Conservation (phyloP, 345 rosid genomes). For the Erysimum cheiranthoides region DNA sequence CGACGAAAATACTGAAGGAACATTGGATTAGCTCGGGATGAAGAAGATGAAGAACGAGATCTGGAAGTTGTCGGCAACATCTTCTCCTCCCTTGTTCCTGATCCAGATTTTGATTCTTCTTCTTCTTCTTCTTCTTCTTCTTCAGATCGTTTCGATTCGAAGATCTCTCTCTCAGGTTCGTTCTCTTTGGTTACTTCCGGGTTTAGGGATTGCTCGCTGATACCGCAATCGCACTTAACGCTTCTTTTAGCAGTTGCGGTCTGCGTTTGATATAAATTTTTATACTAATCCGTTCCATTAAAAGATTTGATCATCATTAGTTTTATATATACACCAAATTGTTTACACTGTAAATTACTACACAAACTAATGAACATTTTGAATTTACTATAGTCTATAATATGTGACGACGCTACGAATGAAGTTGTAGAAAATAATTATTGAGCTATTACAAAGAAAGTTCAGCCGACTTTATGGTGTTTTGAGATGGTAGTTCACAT, state of each 20-base stretch:
- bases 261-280: slow-evolving; percentile 11
- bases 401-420: too few species aligned
- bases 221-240: slow-evolving; percentile 12
- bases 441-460: too few species aligned
- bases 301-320: too few species aligned
- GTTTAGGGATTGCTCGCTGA: slow-evolving; percentile 34
- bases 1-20: slow-evolving; percentile 93
- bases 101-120: slow-evolving; percentile 29
- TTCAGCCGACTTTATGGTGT: too few species aligned
- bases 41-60: slow-evolving; percentile 77
- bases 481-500: too few species aligned
- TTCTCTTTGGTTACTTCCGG: slow-evolving; percentile 32
- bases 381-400: too few species aligned
- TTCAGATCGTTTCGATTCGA: slow-evolving; percentile 41
- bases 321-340: too few species aligned
- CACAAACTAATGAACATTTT: too few species aligned
- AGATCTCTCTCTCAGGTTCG: slow-evolving; percentile 46
- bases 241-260: background rate
- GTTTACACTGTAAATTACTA: too few species aligned
- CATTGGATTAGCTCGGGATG: slow-evolving; percentile 69
- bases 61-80: slow-evolving; percentile 89
- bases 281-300: background rate
- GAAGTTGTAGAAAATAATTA: too few species aligned
- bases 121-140: slow-evolving; percentile 32
- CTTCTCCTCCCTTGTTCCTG: slow-evolving; percentile 28